Evolutionary conservation across 306 rosid genomes (phyloP).

Genomic region (Geum urbanum): DNA sequence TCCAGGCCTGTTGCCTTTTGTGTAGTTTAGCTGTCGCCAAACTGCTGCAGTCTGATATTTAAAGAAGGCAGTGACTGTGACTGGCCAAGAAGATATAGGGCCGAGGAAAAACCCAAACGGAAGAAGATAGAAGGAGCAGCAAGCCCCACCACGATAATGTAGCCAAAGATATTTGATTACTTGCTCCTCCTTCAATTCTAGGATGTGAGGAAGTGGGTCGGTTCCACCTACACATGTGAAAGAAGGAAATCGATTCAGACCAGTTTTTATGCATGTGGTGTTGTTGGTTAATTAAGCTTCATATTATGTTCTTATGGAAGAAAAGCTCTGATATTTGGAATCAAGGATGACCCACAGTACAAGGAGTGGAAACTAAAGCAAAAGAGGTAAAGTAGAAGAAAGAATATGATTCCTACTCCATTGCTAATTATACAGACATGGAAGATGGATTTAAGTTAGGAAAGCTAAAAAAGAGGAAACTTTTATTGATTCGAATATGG

Average conservation of each 20-base stretch:
- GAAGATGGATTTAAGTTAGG: too few relatives aligned
- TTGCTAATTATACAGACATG: not conserved
- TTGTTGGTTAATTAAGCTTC: slow-evolving; percentile 8
- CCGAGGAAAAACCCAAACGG: slow-evolving; percentile 6
- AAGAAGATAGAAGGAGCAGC: slow-evolving; percentile 4
- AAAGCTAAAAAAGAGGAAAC: too few relatives aligned
- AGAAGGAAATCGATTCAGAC: slow-evolving; percentile 27
- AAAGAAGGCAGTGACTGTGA: slow-evolving; percentile 9
- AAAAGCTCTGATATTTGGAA: not conserved
- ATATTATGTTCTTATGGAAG: slow-evolving; percentile 14
- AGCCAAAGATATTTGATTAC: not conserved
- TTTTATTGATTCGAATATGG: too few relatives aligned
- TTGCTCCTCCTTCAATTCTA: slow-evolving; percentile 18
- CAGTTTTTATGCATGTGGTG: slow-evolving; percentile 22
- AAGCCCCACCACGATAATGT: slow-evolving; percentile 25
- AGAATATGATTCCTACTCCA: slow-evolving; percentile 15
- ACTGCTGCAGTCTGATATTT: slow-evolving; percentile 13
- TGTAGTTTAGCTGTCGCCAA: slow-evolving; percentile 19
- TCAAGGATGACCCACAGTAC: not conserved
- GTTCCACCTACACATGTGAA: slow-evolving; percentile 28
- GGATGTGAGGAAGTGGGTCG: slow-evolving; percentile 27
- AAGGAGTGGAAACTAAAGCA: slow-evolving; percentile 10
- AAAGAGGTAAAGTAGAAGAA: not conserved
- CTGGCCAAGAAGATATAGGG: not conserved
- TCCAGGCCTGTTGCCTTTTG: not conserved